Conservation (phyloP, 345 rosid genomes). For the Clarkia xantiana region DNA sequence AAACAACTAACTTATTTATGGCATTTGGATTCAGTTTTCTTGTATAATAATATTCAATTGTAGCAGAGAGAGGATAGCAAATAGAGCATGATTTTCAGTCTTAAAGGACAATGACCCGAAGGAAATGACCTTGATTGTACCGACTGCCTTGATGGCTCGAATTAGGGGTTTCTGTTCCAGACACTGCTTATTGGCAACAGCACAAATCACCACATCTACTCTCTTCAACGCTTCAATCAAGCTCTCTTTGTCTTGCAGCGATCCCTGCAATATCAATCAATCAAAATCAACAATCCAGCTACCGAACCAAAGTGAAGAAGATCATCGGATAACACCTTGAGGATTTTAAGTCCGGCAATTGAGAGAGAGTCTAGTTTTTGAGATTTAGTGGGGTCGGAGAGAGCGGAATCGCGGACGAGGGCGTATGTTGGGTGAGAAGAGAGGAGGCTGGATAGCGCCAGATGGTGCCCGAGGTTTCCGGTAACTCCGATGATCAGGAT, state of each 20-base stretch:
- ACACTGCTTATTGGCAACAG: constrained; percentile 50
- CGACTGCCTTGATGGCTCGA: constrained; percentile 39
- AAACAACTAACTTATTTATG: neutral
- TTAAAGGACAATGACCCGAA: neutral
- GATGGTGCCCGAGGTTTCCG: constrained; percentile 44
- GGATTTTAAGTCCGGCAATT: constrained; percentile 32
- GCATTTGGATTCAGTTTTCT: no score
- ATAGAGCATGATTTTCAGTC: neutral
- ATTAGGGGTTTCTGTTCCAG: constrained; percentile 56
- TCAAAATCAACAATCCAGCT: neutral
- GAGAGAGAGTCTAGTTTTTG: constrained; percentile 34
- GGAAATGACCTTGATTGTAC: constrained; percentile 33
- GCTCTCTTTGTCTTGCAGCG: constrained; percentile 50
- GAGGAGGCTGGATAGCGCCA: constrained; percentile 37
- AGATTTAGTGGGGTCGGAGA: constrained; percentile 30
- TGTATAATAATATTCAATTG: no score
- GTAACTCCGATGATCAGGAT: constrained; percentile 64
- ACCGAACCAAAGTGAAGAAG: neutral
- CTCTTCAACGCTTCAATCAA: constrained; percentile 50
- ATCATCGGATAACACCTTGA: constrained; percentile 26
- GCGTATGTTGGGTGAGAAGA: constrained; percentile 45
- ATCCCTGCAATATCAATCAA: constrained; percentile 28
- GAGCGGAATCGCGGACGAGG: constrained; percentile 38
- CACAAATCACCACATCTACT: constrained; percentile 70
- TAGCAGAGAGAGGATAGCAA: no score